phyloP scores from a whole-genome alignment of 2,329 filamentous ascomycete species.

The Clonostachys rhizophaga region DNA sequence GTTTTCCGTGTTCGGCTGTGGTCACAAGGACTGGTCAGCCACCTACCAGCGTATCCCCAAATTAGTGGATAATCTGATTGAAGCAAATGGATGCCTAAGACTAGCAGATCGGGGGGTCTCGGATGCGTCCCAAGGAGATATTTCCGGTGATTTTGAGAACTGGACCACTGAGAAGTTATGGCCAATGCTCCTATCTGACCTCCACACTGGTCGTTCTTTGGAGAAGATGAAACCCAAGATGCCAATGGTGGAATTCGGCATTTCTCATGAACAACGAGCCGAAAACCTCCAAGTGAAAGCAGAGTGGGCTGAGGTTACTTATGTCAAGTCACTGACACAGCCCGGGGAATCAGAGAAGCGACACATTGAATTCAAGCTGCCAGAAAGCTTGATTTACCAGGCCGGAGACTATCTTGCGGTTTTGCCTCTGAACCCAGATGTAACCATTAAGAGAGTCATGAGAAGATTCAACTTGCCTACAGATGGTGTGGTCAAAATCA shows the following conservation, averaged over 20 bases:
- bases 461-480: conserved; percentile 57
- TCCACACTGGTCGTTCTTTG: too few species aligned
- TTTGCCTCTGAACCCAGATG: conserved; percentile 59
- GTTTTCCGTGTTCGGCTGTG: conserved; percentile 65
- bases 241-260: too few species aligned
- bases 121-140: conserved; percentile 53
- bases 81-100: conserved; percentile 12
- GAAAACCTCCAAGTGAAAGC: conserved; percentile 55
- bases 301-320: conserved; percentile 52
- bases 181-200: conserved; percentile 27
- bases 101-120: conserved; percentile 39
- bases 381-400: conserved; percentile 54
- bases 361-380: conserved; percentile 58
- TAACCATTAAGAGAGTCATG: conserved; percentile 56
- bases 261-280: too few species aligned
- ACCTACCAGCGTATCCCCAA: conserved; percentile 62
- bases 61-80: conserved; percentile 45
- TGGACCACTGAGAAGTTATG: conserved; percentile 53
- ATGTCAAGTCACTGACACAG: conserved; percentile 43
- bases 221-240: too few species aligned
- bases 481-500: conserved; percentile 51
- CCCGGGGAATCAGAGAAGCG: conserved; percentile 44
- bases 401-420: conserved; percentile 69
- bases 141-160: conserved; percentile 56
- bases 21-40: conserved; percentile 42